Evolutionary conservation across 305 asterid genomes (phyloP).

Genomic region (Plantago lanceolata): DNA sequence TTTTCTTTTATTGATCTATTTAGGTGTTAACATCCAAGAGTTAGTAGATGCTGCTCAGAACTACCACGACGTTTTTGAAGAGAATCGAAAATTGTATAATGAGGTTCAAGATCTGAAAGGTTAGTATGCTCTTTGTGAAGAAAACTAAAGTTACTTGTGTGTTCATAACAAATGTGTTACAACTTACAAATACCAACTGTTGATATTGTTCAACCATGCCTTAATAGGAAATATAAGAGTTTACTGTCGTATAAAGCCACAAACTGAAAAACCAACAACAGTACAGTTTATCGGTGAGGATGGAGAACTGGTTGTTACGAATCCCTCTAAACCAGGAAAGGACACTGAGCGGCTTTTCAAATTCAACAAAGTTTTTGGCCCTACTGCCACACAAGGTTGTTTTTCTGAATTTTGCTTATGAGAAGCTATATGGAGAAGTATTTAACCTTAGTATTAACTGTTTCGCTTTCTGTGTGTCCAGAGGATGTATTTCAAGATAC

Average conservation of each 20-base stretch:
- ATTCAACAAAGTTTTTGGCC: conserved; percentile 86
- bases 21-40: conserved; percentile 68
- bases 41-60: conserved; percentile 80
- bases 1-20: background rate
- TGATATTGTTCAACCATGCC: conserved; percentile 20
- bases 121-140: conserved; percentile 35
- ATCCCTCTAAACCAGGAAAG: conserved; percentile 88
- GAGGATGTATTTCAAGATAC: conserved; percentile 93
- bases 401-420: too few species aligned
- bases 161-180: too few species aligned
- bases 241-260: conserved; percentile 88
- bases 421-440: conserved; percentile 1
- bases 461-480: conserved; percentile 23
- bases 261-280: conserved; percentile 63
- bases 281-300: conserved; percentile 82
- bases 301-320: conserved; percentile 72
- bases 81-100: conserved; percentile 83
- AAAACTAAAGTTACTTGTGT: too few species aligned
- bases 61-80: conserved; percentile 74
- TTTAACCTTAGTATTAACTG: conserved; percentile 4
- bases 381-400: conserved; percentile 82
- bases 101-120: conserved; percentile 99
- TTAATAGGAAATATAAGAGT: conserved; percentile 91
- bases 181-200: too few species aligned
- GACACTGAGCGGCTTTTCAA: conserved; percentile 79